Percentiles rank a stretch among this genome's conserved stretches.
Conservation (phyloP, 495 filamentous ascomycete genomes). For the Stereocaulon alpinum region DNA sequence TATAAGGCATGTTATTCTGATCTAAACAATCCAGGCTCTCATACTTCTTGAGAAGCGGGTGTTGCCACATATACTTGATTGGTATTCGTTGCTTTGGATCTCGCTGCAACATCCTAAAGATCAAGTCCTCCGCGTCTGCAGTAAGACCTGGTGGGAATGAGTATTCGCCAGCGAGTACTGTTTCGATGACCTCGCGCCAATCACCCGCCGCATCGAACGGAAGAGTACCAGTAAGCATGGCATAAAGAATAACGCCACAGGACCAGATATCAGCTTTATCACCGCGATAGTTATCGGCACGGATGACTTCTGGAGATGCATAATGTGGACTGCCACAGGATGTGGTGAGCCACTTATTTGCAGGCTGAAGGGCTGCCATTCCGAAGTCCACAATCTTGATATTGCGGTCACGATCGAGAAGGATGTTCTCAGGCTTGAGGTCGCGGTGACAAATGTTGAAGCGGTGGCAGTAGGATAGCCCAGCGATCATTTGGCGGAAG, state of each 20-base stretch:
- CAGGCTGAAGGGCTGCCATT: conserved; percentile 88
- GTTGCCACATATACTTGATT: conserved; percentile 70
- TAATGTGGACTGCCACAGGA: conserved; percentile 97
- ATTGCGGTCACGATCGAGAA: conserved; percentile 58
- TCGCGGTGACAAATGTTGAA: conserved; percentile 94
- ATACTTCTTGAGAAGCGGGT: conserved; percentile 74
- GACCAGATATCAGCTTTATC: conserved; percentile 88
- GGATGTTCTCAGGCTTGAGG: conserved; percentile 93
- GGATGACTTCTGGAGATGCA: conserved; percentile 82
- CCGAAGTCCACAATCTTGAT: conserved; percentile 96
- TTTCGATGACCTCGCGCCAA: conserved; percentile 38
- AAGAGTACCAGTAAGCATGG: conserved; percentile 63
- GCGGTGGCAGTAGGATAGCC: conserved; percentile 80
- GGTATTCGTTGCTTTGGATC: conserved; percentile 66
- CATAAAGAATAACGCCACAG: conserved; percentile 83
- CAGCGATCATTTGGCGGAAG: conserved; percentile 90
- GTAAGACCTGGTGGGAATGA: conserved; percentile 58
- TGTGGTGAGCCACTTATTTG: conserved; percentile 62
- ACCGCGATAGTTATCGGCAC: conserved; percentile 62
- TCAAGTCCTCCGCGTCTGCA: conserved; percentile 65
- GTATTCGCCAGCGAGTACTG: conserved; percentile 63
- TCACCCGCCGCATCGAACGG: conserved; percentile 66
- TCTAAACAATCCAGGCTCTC: conserved; percentile 49
- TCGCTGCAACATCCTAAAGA: conserved; percentile 60
- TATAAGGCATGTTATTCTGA: conserved; percentile 37